Conservation (phyloP, 2,329 filamentous ascomycete species). For the Colletotrichum camelliae region DNA sequence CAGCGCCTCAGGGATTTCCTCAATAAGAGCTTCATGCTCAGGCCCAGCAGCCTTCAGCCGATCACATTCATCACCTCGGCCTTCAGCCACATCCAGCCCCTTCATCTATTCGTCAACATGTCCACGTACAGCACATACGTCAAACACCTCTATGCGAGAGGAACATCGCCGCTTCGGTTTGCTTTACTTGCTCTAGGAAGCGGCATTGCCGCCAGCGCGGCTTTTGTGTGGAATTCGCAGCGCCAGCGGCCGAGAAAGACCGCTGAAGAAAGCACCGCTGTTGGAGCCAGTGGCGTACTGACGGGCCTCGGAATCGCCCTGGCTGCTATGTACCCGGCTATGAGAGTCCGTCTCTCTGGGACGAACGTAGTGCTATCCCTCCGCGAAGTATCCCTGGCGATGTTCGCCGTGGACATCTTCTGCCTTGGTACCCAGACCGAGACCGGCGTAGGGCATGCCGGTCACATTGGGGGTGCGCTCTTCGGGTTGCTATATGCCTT, state of each 20-base stretch:
- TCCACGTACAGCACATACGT: slow-evolving; percentile 12
- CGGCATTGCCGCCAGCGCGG: not conserved
- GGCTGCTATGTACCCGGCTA: slow-evolving; percentile 7
- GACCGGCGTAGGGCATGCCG: slow-evolving; percentile 10
- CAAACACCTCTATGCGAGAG: not conserved
- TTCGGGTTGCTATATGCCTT: slow-evolving; percentile 12
- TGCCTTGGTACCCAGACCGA: slow-evolving; percentile 7
- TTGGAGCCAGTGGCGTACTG: slow-evolving; percentile 6
- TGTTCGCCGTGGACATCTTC: slow-evolving; percentile 7
- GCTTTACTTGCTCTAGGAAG: slow-evolving; percentile 3
- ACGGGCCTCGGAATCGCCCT: slow-evolving; percentile 9
- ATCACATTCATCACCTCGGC: slow-evolving; percentile 7
- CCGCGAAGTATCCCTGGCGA: not conserved
- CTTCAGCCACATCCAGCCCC: slow-evolving; percentile 13
- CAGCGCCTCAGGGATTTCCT: not conserved
- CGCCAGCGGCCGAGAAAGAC: not conserved
- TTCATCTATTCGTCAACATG: slow-evolving; percentile 15
- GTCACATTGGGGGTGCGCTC: slow-evolving; percentile 9
- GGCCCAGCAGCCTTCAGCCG: not conserved
- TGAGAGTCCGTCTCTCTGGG: slow-evolving; percentile 10
- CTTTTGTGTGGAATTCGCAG: not conserved
- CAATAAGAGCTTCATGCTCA: slow-evolving; percentile 10
- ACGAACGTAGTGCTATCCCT: not conserved
- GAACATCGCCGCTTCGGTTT: not conserved
- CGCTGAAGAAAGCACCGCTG: not conserved